phyloP scores from a whole-genome alignment of 805 yeast genomes.

The Metschnikowia proteae region DNA sequence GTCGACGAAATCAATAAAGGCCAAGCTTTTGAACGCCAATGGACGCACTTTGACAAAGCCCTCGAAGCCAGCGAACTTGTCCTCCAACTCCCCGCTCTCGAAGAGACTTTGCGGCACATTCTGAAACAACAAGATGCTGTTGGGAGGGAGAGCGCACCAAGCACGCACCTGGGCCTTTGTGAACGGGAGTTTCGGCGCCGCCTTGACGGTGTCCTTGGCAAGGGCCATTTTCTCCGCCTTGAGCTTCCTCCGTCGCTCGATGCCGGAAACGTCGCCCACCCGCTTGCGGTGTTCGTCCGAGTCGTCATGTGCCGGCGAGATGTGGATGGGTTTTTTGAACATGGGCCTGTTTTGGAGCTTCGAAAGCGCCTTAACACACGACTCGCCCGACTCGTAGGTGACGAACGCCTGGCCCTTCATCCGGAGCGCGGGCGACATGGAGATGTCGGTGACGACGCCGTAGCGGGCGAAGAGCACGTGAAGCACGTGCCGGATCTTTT shows the following conservation, averaged over 20 bases:
- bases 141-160: slow-evolving; percentile 52
- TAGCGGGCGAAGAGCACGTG: slow-evolving; percentile 38
- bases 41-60: slow-evolving; percentile 69
- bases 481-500: slow-evolving; percentile 46
- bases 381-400: slow-evolving; percentile 42
- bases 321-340: slow-evolving; percentile 46
- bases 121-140: slow-evolving; percentile 66
- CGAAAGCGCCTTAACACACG: slow-evolving; percentile 46
- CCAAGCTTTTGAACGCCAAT: slow-evolving; percentile 65
- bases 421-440: slow-evolving; percentile 57
- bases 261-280: slow-evolving; percentile 8
- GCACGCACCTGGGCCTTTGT: slow-evolving; percentile 14
- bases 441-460: slow-evolving; percentile 48
- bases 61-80: slow-evolving; percentile 43
- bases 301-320: slow-evolving; percentile 40
- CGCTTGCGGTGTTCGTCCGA: slow-evolving; percentile 36
- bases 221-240: slow-evolving; percentile 21
- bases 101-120: slow-evolving; percentile 46
- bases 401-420: slow-evolving; percentile 84
- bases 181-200: slow-evolving; percentile 1
- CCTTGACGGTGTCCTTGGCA: not conserved
- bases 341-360: slow-evolving; percentile 39
- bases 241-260: slow-evolving; percentile 18
- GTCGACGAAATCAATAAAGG: slow-evolving; percentile 73
- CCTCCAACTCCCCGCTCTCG: slow-evolving; percentile 31